phyloP scores from a whole-genome alignment of 2,329 filamentous ascomycete species.

The Zasmidium angulare region DNA sequence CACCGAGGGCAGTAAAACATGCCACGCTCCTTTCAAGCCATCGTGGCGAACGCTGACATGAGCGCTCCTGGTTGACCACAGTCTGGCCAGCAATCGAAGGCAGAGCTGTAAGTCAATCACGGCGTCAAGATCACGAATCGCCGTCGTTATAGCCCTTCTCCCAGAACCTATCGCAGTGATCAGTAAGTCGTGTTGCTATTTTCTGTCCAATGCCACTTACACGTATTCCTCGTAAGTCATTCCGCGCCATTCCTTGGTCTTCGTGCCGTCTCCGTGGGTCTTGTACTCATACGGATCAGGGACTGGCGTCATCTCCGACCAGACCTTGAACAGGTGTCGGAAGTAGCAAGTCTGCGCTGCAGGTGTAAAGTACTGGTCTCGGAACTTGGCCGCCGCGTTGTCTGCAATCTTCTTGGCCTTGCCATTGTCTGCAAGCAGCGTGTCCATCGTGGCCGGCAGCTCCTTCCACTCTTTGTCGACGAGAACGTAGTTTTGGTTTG shows the following conservation, averaged over 20 bases:
- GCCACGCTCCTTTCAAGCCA: not conserved
- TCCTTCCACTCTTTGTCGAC: conserved; percentile 33
- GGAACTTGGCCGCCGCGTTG: conserved; percentile 23
- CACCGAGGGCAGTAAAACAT: not conserved
- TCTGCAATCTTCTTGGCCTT: conserved; percentile 28
- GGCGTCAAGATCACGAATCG: not conserved
- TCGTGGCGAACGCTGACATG: not conserved
- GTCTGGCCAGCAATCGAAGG: too few species aligned
- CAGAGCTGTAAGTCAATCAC: too few species aligned
- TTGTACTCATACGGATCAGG: conserved; percentile 24
- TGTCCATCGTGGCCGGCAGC: conserved; percentile 27
- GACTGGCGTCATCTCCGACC: conserved; percentile 31
- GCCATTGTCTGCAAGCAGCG: conserved; percentile 24
- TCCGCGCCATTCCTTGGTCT: conserved; percentile 24
- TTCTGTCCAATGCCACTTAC: conserved; percentile 15
- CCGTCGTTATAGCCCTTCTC: conserved; percentile 9
- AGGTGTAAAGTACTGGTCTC: conserved; percentile 27
- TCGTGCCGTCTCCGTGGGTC: conserved; percentile 18
- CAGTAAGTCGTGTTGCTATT: too few species aligned
- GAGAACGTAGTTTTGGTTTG: conserved; percentile 33
- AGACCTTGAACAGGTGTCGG: conserved; percentile 31
- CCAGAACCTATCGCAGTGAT: conserved; percentile 1
- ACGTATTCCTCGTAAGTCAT: conserved; percentile 32
- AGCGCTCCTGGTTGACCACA: too few species aligned
- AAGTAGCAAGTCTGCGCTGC: conserved; percentile 36